These are phyloP conservation scores for Edaphochlamys debaryana DNA, from an alignment of 139 green algal species.

Conservation along the genomic window DNA sequence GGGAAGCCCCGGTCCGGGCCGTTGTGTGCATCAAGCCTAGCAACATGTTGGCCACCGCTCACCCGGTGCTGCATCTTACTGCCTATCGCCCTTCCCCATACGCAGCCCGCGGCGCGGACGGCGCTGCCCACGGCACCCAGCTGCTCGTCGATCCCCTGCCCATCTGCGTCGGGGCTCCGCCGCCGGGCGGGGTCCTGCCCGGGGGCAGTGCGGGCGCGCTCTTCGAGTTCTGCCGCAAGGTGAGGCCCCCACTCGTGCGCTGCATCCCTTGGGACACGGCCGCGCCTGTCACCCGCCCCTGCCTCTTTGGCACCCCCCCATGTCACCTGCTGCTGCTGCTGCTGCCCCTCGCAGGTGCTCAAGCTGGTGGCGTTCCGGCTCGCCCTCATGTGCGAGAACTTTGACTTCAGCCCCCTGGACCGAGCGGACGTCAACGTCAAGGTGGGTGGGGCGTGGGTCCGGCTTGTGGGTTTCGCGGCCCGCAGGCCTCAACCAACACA, in stretches of 20 bases:
- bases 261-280: no score
- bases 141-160: neutral
- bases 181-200: neutral
- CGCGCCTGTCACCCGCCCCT: no score
- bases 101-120: slow-evolving; percentile 32
- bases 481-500: no score
- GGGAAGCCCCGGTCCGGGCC: no score
- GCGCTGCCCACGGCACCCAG: neutral
- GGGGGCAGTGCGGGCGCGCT: neutral
- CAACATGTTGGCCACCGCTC: no score
- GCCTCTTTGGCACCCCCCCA: no score
- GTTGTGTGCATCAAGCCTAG: no score
- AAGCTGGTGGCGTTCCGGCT: slow-evolving; percentile 67
- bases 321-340: no score
- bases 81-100: no score
- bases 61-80: no score
- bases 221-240: slow-evolving; percentile 16
- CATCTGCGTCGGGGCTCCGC: neutral
- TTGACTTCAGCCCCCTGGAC: slow-evolving; percentile 54
- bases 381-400: slow-evolving; percentile 39
- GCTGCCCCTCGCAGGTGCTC: slow-evolving; percentile 49
- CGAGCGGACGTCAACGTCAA: slow-evolving; percentile 26
- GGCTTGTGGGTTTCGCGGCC: neutral
- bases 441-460: neutral
- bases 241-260: no score